phyloP scores from a whole-genome alignment of 2,329 filamentous ascomycete species.

The Xylariomycetidae sp. region DNA sequence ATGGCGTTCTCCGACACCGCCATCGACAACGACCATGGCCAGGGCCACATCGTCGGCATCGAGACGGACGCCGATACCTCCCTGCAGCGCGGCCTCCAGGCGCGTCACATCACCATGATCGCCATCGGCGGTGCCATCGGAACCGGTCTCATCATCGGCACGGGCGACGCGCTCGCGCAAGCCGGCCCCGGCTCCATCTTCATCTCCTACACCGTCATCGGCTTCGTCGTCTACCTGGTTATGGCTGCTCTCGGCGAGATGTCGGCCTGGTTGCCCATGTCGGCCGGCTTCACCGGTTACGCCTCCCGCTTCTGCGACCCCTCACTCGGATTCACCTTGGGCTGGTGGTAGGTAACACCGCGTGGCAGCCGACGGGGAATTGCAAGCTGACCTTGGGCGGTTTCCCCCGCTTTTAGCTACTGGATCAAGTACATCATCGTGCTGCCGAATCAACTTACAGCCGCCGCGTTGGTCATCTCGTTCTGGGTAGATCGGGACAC shows the following conservation, averaged over 20 bases:
- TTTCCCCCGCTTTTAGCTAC: conserved; percentile 29
- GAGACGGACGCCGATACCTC: conserved; percentile 43
- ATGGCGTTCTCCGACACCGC: conserved; percentile 15
- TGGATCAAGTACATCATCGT: conserved; percentile 81
- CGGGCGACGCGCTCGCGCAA: conserved; percentile 47
- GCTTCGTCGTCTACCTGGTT: conserved; percentile 69
- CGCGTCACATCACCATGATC: conserved; percentile 52
- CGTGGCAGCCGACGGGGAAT: background rate
- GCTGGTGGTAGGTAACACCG: conserved; percentile 53
- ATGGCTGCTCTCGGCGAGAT: conserved; percentile 81
- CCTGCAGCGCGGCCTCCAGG: conserved; percentile 47
- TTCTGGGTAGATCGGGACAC: conserved; percentile 63
- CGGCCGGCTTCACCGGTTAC: conserved; percentile 76
- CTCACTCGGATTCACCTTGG: conserved; percentile 72
- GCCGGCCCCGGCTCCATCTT: conserved; percentile 60
- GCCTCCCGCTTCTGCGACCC: conserved; percentile 74
- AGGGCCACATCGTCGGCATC: conserved; percentile 37
- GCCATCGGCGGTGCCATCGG: conserved; percentile 71
- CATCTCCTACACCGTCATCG: conserved; percentile 64
- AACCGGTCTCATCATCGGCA: conserved; percentile 69
- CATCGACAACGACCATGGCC: conserved; percentile 18
- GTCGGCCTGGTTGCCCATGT: conserved; percentile 74
- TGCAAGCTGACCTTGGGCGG: background rate
- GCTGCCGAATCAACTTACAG: conserved; percentile 79
- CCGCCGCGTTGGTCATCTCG: conserved; percentile 70